Conservation (phyloP, 2,329 filamentous ascomycete genomes). For the Curvularia sp. region DNA sequence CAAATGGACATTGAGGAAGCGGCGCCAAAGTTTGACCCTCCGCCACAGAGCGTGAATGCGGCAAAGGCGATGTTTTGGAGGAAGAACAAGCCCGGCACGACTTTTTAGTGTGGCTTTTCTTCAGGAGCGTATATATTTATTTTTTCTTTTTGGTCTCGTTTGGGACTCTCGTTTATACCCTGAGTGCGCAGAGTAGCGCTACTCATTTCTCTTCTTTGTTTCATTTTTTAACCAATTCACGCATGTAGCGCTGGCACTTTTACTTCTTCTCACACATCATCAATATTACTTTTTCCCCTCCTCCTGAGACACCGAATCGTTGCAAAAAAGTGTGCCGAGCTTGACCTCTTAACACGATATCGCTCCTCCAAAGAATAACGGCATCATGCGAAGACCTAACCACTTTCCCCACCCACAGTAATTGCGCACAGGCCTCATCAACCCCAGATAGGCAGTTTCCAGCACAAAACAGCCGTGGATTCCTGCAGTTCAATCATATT, state of each 20-base stretch:
- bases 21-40: conserved; percentile 40
- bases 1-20: conserved; percentile 46
- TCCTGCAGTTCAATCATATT: background rate
- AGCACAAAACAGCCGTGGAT: background rate
- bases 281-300: background rate
- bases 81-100: conserved; percentile 30
- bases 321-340: background rate
- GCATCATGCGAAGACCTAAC: background rate
- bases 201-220: background rate
- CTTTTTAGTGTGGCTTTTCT: background rate
- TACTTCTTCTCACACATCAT: background rate
- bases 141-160: background rate
- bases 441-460: background rate
- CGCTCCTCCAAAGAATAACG: background rate
- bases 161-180: background rate
- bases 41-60: conserved; percentile 35
- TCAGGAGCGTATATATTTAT: background rate
- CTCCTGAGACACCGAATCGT: background rate
- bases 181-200: background rate
- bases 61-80: conserved; percentile 42
- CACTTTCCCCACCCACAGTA: background rate
- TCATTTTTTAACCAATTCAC: background rate
- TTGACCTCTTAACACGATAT: background rate
- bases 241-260: background rate
- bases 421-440: background rate